Base-by-base conservation (phyloP, 129 eudicot species). In the Lactuca saligna region DNA sequence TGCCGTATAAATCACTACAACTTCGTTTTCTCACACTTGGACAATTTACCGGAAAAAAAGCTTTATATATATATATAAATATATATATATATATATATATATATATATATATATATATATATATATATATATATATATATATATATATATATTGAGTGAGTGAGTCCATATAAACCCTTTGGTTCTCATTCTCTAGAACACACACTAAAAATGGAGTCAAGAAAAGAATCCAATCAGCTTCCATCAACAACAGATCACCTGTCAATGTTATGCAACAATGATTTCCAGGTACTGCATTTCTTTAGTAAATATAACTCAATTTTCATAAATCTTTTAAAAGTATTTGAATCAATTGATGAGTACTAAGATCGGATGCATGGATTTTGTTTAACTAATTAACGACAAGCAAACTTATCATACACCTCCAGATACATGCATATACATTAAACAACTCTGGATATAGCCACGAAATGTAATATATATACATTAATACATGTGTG, bases 141-240 rank as follows among this genome's bases (percentile, higher is more conserved):
- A 51, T 14, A 51, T 14, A 51, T 14, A 51, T 14, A 51, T 14
- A 51, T 14, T 4, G 3, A n/a, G 17, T 50, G 59, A 20, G 62
- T 61, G 70, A 68, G 57, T 12, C 54, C 55, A 63, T 61, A 25
- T 60, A 68, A 68, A 75, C 69, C 70, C 49, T 61, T 69, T 53
- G 63, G 75, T 46, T 76, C 65, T 76, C 17, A 50, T 61, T 39
- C 33, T 41, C 20, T 17, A 61, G 61, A 61, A 20, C 68, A 70
- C 73, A 64, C 68, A 59, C 74, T 29, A 63, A 34, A 65, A 54
- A 76, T 76, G 80, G 80, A 76, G 70, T 76, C 75, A 31, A 76
- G 59, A 15, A 76, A 76, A 69, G 80, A 76, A 53, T 68, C 75
- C 65, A 55, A 70, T 69, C 80, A 70, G 55, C 69, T 25, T 25